These are phyloP conservation scores for Chaetoceros tenuissimus DNA, from an alignment of 108 stramenopile genomes.

Conservation along the genomic window DNA sequence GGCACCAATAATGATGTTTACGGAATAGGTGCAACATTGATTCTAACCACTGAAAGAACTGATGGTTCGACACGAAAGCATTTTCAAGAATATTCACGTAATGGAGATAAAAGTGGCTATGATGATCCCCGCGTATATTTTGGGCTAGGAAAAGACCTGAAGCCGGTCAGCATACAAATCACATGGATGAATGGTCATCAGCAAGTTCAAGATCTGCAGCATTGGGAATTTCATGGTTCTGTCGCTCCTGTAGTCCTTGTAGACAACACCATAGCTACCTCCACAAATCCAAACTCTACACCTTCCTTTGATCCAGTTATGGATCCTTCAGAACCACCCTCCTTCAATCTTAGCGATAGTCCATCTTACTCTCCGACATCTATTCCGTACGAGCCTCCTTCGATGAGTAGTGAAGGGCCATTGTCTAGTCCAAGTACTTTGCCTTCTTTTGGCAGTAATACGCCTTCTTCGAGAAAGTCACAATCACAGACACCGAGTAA, in stretches of 20 bases:
- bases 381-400: too few species aligned
- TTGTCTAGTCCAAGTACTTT: too few species aligned
- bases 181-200: neutral
- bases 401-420: too few species aligned
- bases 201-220: neutral
- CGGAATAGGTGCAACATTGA: neutral
- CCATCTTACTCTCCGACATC: too few species aligned
- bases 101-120: neutral
- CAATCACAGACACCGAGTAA: too few species aligned
- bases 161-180: neutral
- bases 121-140: neutral
- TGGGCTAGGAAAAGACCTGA: neutral
- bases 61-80: neutral
- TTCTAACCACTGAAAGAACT: neutral
- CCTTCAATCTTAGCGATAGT: too few species aligned
- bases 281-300: too few species aligned
- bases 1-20: neutral
- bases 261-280: too few species aligned
- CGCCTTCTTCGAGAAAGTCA: too few species aligned
- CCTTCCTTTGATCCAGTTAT: too few species aligned
- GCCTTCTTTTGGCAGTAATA: too few species aligned
- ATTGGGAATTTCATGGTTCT: neutral
- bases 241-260: neutral
- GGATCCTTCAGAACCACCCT: too few species aligned
- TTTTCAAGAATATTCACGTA: neutral